Conservation (phyloP, 352 stramenopile genomes). For the Plasmopara viticola region DNA sequence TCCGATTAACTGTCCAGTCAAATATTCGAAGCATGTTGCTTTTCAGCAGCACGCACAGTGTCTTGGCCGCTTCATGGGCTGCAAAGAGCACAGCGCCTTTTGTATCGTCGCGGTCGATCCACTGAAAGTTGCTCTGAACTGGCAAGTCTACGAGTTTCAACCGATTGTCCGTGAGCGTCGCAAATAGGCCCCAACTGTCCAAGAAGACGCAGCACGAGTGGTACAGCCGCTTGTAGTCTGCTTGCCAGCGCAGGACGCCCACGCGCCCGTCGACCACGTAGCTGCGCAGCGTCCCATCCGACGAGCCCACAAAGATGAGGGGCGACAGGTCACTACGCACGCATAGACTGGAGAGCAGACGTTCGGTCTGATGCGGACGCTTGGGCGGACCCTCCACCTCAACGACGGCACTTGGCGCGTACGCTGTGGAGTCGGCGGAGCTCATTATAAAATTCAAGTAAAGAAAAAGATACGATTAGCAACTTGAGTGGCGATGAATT, state of each 20-base stretch:
- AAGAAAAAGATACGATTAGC: too few species aligned
- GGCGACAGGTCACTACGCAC: constrained; percentile 33
- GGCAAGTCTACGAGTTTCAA: constrained; percentile 59
- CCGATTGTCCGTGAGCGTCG: constrained; percentile 51
- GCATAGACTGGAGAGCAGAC: constrained; percentile 36
- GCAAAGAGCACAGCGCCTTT: constrained; percentile 53
- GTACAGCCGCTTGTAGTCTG: constrained; percentile 57
- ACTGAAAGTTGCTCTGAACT: constrained; percentile 38
- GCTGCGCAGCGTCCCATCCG: constrained; percentile 52
- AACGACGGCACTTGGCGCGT: constrained; percentile 35
- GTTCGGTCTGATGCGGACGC: constrained; percentile 45
- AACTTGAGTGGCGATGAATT: too few species aligned
- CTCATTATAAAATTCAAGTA: constrained; percentile 2
- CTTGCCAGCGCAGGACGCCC: constrained; percentile 37
- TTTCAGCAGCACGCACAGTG: constrained; percentile 53
- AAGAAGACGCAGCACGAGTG: constrained; percentile 47
- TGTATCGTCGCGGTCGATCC: constrained; percentile 50
- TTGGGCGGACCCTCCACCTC: constrained; percentile 52
- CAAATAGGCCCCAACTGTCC: constrained; percentile 62
- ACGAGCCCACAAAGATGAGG: constrained; percentile 51
- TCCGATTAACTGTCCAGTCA: constrained; percentile 60
- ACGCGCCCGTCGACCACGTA: constrained; percentile 33
- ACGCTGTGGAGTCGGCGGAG: constrained; percentile 16
- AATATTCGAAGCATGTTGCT: constrained; percentile 57
- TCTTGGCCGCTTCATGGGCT: constrained; percentile 46